Conservation (phyloP, 208 protist species). For the Hexamita inflata region DNA sequence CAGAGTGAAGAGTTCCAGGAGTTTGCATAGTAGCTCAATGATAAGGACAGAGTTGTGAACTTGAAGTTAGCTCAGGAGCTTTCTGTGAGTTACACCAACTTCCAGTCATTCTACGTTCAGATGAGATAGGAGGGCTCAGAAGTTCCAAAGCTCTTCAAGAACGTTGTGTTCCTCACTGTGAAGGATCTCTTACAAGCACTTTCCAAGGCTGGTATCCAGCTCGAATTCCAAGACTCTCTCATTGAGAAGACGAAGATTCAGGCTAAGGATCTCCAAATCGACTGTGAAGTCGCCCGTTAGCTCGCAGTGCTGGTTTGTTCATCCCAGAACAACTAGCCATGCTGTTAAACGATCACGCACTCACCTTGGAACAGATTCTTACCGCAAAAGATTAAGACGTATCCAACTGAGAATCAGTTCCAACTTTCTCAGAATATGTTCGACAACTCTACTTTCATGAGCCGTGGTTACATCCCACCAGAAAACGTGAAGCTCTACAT, state of each 20-base stretch:
- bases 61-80: too few species aligned
- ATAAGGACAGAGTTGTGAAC: too few species aligned
- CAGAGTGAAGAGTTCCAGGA: too few species aligned
- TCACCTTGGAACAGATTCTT: slow-evolving; percentile 9
- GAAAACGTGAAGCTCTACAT: background rate
- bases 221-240: background rate
- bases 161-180: background rate
- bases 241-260: background rate
- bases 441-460: background rate
- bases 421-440: slow-evolving; percentile 1
- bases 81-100: too few species aligned
- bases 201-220: background rate
- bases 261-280: background rate
- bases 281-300: background rate
- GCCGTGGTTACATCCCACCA: background rate
- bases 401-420: background rate
- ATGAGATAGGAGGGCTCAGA: too few species aligned
- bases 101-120: too few species aligned
- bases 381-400: background rate
- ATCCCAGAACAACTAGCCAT: too few species aligned
- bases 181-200: background rate
- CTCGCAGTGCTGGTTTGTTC: slow-evolving; percentile 1
- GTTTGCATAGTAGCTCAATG: too few species aligned
- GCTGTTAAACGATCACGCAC: too few species aligned
- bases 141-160: background rate